Percentiles rank a stretch among this genome's conserved stretches.
phyloP scores from a whole-genome alignment of 1,284 basidiomycete genomes.

The Singerocomus rubriflavus region DNA sequence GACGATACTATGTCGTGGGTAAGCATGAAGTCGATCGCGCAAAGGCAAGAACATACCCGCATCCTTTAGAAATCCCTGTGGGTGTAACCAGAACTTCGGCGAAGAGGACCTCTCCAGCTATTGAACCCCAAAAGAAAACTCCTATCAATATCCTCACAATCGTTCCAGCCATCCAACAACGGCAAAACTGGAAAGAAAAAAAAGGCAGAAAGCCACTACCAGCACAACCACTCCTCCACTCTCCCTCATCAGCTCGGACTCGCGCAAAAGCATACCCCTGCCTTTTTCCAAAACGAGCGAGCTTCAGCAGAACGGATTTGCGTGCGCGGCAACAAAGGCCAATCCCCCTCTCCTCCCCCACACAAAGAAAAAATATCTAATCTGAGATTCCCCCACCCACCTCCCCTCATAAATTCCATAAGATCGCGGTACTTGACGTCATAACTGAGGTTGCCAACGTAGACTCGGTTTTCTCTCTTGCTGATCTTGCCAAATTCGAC shows the following conservation, averaged over 20 bases:
- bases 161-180: constrained; percentile 62
- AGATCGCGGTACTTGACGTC: constrained; percentile 97
- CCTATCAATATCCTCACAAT: constrained; percentile 82
- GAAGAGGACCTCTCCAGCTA: constrained; percentile 97
- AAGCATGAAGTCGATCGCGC: constrained; percentile 1
- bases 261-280: constrained; percentile 33
- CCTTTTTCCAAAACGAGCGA: constrained; percentile 34
- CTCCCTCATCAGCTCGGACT: constrained; percentile 35
- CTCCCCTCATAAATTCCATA: constrained; percentile 98
- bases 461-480: constrained; percentile 97
- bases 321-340: constrained; percentile 29
- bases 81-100: constrained; percentile 97
- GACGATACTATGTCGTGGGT: constrained; percentile 66
- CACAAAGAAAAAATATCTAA: constrained; percentile 41
- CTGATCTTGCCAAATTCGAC: constrained; percentile 88
- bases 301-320: constrained; percentile 36
- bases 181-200: constrained; percentile 49
- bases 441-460: constrained; percentile 97
- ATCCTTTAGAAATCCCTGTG: constrained; percentile 95
- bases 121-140: constrained; percentile 76
- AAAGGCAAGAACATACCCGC: constrained; percentile 72
- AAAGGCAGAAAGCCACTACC: constrained; percentile 20
- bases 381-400: constrained; percentile 83
- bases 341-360: constrained; percentile 21
- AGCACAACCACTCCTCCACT: constrained; percentile 30